phyloP scores from a whole-genome alignment of 176 grass and related monocot genomes.

The Triticum turgidum region DNA sequence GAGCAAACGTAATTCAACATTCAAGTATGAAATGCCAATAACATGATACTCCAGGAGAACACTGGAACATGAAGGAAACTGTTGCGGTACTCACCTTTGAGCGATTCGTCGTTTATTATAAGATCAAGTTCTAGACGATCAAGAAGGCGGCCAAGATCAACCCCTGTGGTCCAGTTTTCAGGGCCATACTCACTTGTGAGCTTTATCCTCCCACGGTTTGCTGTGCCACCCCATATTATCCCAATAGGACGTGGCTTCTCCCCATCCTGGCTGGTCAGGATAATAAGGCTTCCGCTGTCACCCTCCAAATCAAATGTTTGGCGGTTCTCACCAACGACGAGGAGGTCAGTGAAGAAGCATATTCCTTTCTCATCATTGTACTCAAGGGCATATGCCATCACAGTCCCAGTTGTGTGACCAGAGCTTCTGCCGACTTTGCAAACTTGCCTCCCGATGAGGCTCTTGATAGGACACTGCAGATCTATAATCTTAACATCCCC shows the following conservation, averaged over 20 bases:
- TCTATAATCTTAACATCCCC: constrained; percentile 87
- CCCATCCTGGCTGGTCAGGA: constrained; percentile 62
- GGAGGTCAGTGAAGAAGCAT: constrained; percentile 94
- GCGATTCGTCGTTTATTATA: constrained; percentile 65
- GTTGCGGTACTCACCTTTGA: constrained; percentile 53
- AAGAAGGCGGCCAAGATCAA: constrained; percentile 92
- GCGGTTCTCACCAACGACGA: constrained; percentile 90
- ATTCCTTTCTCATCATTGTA: constrained; percentile 99
- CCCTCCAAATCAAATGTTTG: constrained; percentile 97
- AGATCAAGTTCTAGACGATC: constrained; percentile 92
- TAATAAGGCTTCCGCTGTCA: constrained; percentile 90
- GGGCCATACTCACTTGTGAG: constrained; percentile 79
- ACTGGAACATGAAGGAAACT: background rate
- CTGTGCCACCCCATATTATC: constrained; percentile 94
- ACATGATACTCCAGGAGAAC: background rate
- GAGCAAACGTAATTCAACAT: background rate
- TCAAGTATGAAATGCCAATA: constrained; percentile 1
- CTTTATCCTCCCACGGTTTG: constrained; percentile 90
- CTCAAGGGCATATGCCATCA: constrained; percentile 91
- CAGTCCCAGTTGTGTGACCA: constrained; percentile 84
- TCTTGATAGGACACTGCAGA: constrained; percentile 73
- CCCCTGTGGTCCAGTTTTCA: constrained; percentile 93
- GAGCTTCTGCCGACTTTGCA: constrained; percentile 93
- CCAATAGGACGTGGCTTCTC: constrained; percentile 85
- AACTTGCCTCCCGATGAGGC: constrained; percentile 81